phyloP scores from a whole-genome alignment of 306 rosid species.

The Aeschynomene evenia region DNA sequence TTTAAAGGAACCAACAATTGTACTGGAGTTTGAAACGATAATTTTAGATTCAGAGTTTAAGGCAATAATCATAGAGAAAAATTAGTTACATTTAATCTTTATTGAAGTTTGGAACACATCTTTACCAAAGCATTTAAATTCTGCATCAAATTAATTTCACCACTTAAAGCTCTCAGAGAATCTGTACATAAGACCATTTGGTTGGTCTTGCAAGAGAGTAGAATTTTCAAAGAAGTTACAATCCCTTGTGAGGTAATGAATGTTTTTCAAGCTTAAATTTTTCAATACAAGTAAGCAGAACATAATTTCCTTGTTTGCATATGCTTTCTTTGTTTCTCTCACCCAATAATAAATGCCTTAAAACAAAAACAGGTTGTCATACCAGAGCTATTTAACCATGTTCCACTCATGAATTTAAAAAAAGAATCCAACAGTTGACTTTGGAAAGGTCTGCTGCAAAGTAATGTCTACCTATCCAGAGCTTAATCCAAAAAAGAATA shows the following conservation, averaged over 20 bases:
- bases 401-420: neutral
- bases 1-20: constrained; percentile 17
- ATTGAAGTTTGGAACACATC: too few relatives aligned
- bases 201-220: neutral
- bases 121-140: neutral
- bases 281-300: neutral
- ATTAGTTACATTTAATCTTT: neutral
- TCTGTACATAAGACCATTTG: neutral
- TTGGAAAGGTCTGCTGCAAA: neutral
- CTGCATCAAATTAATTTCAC: neutral
- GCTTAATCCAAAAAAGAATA: neutral
- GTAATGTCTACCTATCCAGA: neutral
- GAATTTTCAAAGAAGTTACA: neutral
- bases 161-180: constrained; percentile 13
- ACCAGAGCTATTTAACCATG: constrained; percentile 12
- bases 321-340: neutral
- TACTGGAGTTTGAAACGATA: neutral
- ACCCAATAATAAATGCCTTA: neutral
- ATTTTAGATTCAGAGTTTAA: constrained; percentile 9
- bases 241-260: neutral
- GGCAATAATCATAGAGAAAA: constrained; percentile 9
- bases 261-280: neutral
- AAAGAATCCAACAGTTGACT: neutral
- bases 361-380: neutral
- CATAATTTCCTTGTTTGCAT: neutral